Evolutionary conservation across 225 moss, liverwort and hornwort species (phyloP).

Genomic region (Marchantia polymorpha): DNA sequence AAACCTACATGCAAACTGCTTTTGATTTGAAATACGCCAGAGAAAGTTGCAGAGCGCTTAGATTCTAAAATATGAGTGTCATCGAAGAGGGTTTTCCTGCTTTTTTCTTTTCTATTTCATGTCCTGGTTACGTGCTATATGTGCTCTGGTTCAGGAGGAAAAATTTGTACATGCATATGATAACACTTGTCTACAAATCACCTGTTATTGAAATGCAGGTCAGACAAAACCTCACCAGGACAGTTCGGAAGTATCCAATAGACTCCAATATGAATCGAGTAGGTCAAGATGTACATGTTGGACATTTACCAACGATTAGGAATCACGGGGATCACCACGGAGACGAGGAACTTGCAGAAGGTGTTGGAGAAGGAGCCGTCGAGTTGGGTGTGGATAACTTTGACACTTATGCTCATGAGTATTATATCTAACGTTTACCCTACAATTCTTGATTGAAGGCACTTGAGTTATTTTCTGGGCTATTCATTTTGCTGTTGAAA

Average conservation of each 20-base stretch:
- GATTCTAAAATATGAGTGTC: too few species aligned
- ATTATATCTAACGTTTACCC: slow-evolving; percentile 34
- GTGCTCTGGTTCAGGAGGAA: too few species aligned
- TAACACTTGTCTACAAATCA: background rate
- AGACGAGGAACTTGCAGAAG: slow-evolving; percentile 51
- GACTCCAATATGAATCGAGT: slow-evolving; percentile 61
- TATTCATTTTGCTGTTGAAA: background rate
- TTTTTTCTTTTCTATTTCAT: too few species aligned
- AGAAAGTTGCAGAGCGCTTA: too few species aligned
- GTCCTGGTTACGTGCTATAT: too few species aligned
- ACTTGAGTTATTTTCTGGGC: background rate
- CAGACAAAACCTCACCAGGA: slow-evolving; percentile 77
- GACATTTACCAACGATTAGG: slow-evolving; percentile 55
- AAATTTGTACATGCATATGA: too few species aligned
- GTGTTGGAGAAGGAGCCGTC: slow-evolving; percentile 63
- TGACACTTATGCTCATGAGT: slow-evolving; percentile 59
- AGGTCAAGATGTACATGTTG: slow-evolving; percentile 61
- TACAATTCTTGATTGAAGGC: background rate
- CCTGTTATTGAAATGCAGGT: slow-evolving; percentile 39
- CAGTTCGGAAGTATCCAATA: slow-evolving; percentile 72
- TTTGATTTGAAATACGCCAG: too few species aligned
- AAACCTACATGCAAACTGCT: too few species aligned
- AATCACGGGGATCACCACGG: slow-evolving; percentile 59
- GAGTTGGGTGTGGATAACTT: slow-evolving; percentile 56
- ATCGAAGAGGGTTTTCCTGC: too few species aligned